These are phyloP conservation scores for Avena atlantica DNA, from an alignment of 176 grass and related monocot species.

Conservation along the genomic window DNA sequence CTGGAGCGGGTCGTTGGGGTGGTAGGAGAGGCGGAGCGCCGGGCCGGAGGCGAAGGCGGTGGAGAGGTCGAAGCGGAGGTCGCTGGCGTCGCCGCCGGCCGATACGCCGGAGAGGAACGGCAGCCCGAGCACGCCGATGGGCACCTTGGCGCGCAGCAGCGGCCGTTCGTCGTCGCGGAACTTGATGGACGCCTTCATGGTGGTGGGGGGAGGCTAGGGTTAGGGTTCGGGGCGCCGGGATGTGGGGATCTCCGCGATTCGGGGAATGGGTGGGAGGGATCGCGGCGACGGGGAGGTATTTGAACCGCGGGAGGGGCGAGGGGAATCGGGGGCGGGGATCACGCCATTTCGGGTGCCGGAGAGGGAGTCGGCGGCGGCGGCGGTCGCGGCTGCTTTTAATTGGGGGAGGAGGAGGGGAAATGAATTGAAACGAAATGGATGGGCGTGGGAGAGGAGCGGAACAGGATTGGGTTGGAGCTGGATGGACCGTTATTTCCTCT, in stretches of 20 bases:
- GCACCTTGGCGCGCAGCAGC: constrained; percentile 79
- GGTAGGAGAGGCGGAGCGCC: constrained; percentile 76
- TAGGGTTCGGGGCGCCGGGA: constrained; percentile 3
- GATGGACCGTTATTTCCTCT: constrained; percentile 27
- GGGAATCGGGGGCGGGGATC: constrained; percentile 38
- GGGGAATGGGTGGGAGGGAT: background rate
- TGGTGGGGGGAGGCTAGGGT: constrained; percentile 35
- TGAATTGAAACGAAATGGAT: constrained; percentile 15
- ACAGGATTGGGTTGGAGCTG: constrained; percentile 32
- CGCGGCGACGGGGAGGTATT: constrained; percentile 8
- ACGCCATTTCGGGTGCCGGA: constrained; percentile 42
- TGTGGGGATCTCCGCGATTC: background rate
- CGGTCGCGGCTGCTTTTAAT: constrained; percentile 44
- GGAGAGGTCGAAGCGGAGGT: constrained; percentile 81
- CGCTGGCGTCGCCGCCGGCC: constrained; percentile 57
- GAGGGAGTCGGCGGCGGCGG: constrained; percentile 31
- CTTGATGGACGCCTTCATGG: constrained; percentile 94
- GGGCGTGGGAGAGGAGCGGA: background rate
- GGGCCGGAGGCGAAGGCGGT: constrained; percentile 76
- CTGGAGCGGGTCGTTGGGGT: constrained; percentile 67
- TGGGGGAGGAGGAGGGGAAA: background rate
- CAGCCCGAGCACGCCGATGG: constrained; percentile 76
- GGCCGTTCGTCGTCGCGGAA: constrained; percentile 81
- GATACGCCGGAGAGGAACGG: constrained; percentile 80
- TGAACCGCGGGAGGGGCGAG: background rate